Evolutionary conservation across 2,329 filamentous ascomycete species (phyloP), one percentile per base, ranked within the genome.

Genomic region (Pseudocercospora fijiensis): DNA sequence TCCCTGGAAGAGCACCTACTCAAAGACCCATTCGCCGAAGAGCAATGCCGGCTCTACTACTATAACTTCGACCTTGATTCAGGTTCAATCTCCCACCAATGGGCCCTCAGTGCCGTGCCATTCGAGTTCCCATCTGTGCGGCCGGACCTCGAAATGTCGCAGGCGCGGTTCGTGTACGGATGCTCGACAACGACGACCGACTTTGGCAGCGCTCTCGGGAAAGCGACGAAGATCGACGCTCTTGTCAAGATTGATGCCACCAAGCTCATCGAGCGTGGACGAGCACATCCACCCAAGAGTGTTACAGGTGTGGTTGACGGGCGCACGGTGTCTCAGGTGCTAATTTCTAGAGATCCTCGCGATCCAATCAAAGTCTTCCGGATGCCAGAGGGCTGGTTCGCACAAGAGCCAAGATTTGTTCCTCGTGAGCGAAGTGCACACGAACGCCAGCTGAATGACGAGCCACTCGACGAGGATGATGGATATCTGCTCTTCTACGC

Each of bases 31-130:
- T 75, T 75, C 1, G 86, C 89, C 65, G 83, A 86, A 67, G 86
- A 88, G 52, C 86, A 90, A 73, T 90, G 88, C 64, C 82, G 88
- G 4, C 78, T 91, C 0, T 90, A 90, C 74, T 90, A 90, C 71
- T 90, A 89, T 71, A 80, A 81, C 41, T 90, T 90, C 70, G 77
- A 79, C 1, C 74, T 89, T 1, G 53, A 70, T 0, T 69, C 70
- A 2, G 62, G 61, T 20, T 47, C 60, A 13, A 88, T 90, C 47
- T 80, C 78, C 0, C 81, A 88, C 53, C 86, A 90, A 68, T 90
- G 87, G 78, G 86, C 86, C 0, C 77, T 91, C 0, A 83, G 85
- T 0, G 81, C 85, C 1, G 85, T 90, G 47, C 84, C 87, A 0
- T 88, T 90, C 62, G 88, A 91, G 65, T 90, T 90, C 58, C 88